Evolutionary conservation across 176 grass and related monocot species (phyloP), one percentile per base, ranked within the genome.

Genomic region (Triticum turgidum): DNA sequence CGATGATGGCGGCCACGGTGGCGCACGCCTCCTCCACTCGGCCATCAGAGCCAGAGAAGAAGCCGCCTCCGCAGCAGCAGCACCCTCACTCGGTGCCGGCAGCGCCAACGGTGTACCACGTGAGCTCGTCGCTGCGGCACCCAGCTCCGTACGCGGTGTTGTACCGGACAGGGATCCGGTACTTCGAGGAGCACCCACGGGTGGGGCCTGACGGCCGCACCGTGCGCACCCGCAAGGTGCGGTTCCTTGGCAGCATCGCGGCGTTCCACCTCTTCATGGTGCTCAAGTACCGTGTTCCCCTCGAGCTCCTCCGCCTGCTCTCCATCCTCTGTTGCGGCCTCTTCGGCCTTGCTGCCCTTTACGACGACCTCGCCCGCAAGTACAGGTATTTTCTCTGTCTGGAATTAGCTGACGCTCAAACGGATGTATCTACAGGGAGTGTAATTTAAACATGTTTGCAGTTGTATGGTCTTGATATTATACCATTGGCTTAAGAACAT

Each of bases 121-220:
- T 88, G 61, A 87, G 83, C 63, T 94, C 92, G n/a, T 92, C 92
- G n/a, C 37, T 97, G 21, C 79, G 94, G 11, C 86, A 97, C 81
- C 92, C 94, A 2, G 86, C 90, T 15, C 45, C 85, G 11, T 97
- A 90, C 59, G 63, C 79, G 42, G 89, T 89, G 30, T 82, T 97
- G 1, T 80, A 92, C 86, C 69, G 90, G 1, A 77, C 92, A 4
- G 88, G 45, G 59, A 32, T 82, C 7, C 78, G 59, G 0, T 95
- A 98, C 89, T 98, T 98, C 78, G 3, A 0, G 38, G 88, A 89
- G 72, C 82, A 98, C 87, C 95, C 95, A 15, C 91, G 93, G 0
- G 24, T 81, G 11, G 91, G 89, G 6, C 68, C 80, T 10, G 41
- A 93, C 8, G 95, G 95, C 10, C 67, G 65, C 9, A 3, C 44